phyloP scores from a whole-genome alignment of 345 rosid species.

The Eucalyptus polybractea region DNA sequence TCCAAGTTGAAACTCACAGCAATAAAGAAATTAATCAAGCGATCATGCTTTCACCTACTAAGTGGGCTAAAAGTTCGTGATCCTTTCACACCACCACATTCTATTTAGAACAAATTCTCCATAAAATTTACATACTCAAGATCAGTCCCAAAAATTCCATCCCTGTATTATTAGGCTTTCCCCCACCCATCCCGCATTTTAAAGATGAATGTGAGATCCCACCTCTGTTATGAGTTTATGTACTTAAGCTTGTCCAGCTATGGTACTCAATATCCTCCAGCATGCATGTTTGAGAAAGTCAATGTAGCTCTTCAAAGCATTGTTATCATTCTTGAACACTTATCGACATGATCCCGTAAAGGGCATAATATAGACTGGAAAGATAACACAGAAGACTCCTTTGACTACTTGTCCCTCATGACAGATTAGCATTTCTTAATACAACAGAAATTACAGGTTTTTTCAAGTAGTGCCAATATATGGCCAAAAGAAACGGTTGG shows the following conservation, averaged over 20 bases:
- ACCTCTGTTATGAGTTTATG: neutral
- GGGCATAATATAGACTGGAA: neutral
- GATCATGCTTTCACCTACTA: neutral
- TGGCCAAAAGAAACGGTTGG: neutral
- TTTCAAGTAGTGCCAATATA: neutral
- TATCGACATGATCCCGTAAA: neutral
- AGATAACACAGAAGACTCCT: neutral
- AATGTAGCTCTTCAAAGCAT: neutral
- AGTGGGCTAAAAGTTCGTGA: neutral
- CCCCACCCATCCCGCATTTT: neutral
- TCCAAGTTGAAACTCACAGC: neutral
- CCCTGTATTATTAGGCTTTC: neutral
- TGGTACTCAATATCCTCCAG: neutral
- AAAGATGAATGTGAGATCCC: neutral
- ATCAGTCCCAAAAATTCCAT: neutral
- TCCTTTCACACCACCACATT: neutral
- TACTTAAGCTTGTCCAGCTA: neutral
- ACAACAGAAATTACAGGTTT: neutral
- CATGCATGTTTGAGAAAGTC: neutral
- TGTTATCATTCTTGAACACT: neutral
- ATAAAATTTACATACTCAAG: neutral
- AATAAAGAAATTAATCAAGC: neutral
- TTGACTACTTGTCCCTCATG: neutral
- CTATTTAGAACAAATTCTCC: neutral
- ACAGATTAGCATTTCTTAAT: neutral